Percentiles rank a stretch among this genome's conserved stretches.
Evolutionary conservation across 225 moss, liverwort and hornwort genomes (phyloP).

Genomic region (Bryoerythrophyllum caledonicum): DNA sequence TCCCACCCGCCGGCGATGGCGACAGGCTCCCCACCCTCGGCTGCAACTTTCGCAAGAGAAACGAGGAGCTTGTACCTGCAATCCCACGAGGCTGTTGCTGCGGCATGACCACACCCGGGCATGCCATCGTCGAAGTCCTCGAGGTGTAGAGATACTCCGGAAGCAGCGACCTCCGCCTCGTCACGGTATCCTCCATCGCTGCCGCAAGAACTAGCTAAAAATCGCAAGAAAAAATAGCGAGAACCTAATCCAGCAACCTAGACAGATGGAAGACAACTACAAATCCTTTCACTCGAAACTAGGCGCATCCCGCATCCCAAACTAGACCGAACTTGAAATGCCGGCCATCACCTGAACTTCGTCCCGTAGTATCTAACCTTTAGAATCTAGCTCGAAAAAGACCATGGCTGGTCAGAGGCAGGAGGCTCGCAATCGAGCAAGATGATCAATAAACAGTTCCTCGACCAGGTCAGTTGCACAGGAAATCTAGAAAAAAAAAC

Average conservation of each 20-base stretch:
- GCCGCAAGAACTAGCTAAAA: not conserved
- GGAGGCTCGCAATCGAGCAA: not conserved
- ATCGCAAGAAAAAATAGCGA: not conserved
- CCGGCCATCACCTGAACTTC: not conserved
- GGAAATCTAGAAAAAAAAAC: no score
- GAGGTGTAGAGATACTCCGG: slow-evolving; percentile 43
- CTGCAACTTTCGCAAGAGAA: slow-evolving; percentile 26
- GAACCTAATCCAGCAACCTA: not conserved
- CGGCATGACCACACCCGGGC: not conserved
- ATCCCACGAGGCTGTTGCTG: not conserved
- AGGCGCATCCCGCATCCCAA: not conserved
- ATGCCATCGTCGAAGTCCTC: not conserved
- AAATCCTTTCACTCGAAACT: slow-evolving; percentile 3
- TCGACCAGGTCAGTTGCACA: slow-evolving; percentile 7
- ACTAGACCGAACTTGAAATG: slow-evolving; percentile 6
- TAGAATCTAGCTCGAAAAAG: slow-evolving; percentile 7
- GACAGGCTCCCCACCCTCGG: not conserved
- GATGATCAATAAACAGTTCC: not conserved
- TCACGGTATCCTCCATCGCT: slow-evolving; percentile 37
- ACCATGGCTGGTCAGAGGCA: not conserved
- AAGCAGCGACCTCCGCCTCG: slow-evolving; percentile 24
- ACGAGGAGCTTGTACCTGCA: slow-evolving; percentile 18
- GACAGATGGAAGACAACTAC: not conserved
- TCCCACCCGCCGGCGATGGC: not conserved
- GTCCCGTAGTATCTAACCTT: not conserved